These are phyloP conservation scores for Fraxinus quadrangulata DNA, from an alignment of 257 asterid species.

Conservation along the genomic window DNA sequence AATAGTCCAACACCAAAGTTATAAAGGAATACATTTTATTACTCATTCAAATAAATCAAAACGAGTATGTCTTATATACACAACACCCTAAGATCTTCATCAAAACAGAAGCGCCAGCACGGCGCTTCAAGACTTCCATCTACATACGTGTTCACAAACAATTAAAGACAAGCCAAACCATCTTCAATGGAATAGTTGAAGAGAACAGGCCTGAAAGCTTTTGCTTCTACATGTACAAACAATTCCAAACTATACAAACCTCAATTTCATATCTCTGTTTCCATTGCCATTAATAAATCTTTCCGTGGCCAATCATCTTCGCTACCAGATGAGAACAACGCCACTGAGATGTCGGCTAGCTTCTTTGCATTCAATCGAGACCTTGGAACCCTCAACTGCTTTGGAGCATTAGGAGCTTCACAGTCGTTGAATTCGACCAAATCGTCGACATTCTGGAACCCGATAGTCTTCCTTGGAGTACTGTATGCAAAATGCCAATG, in stretches of 20 bases:
- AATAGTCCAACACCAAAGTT: neutral
- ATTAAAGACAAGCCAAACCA: slow-evolving; percentile 25
- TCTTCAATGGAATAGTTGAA: slow-evolving; percentile 66
- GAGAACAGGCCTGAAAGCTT: slow-evolving; percentile 30
- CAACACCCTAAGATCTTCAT: slow-evolving; percentile 8
- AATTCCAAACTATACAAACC: neutral
- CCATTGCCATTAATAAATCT: slow-evolving; percentile 35
- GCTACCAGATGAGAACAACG: slow-evolving; percentile 45
- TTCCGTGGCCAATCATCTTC: slow-evolving; percentile 38
- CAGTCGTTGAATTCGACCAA: slow-evolving; percentile 30
- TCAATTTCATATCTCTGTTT: slow-evolving; percentile 13
- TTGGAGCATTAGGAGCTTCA: slow-evolving; percentile 72
- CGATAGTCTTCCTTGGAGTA: slow-evolving; percentile 60
- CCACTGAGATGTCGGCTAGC: slow-evolving; percentile 54
- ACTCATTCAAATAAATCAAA: neutral
- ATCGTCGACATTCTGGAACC: slow-evolving; percentile 31
- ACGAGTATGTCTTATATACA: neutral
- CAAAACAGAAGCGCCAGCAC: slow-evolving; percentile 16
- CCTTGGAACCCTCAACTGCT: slow-evolving; percentile 46
- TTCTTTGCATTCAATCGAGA: slow-evolving; percentile 44
- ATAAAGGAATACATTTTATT: neutral
- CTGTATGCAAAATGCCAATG: slow-evolving; percentile 59
- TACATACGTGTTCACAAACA: slow-evolving; percentile 30
- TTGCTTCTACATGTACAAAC: slow-evolving; percentile 32
- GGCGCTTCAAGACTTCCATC: slow-evolving; percentile 27